Evolutionary conservation across 805 yeast species (phyloP).

Genomic region (Cyberlindnera sargentensis): DNA sequence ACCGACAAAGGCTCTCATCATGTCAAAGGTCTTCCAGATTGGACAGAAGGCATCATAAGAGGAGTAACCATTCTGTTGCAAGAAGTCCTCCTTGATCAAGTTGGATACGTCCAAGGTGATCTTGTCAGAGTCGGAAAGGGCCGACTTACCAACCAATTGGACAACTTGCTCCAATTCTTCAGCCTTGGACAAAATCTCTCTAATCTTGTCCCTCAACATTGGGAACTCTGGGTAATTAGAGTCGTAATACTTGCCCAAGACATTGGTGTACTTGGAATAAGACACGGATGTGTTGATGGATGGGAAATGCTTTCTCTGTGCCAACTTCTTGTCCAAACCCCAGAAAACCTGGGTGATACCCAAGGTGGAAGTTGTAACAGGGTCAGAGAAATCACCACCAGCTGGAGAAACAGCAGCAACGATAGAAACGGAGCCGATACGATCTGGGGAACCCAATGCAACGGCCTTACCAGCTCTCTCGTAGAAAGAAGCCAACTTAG

Average conservation of each 20-base stretch:
- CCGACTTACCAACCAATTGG: constrained; percentile 97
- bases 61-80: constrained; percentile 99
- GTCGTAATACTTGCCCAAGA: constrained; percentile 80
- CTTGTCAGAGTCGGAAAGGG: constrained; percentile 93
- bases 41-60: constrained; percentile 99
- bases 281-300: constrained; percentile 95
- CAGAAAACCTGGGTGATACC: constrained; percentile 99
- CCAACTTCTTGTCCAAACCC: constrained; percentile 98
- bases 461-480: constrained; percentile 98
- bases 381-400: constrained; percentile 99
- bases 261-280: constrained; percentile 91
- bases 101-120: constrained; percentile 90
- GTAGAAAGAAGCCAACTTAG: constrained; percentile 96
- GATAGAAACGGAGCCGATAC: constrained; percentile 97
- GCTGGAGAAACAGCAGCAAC: constrained; percentile 99
- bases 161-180: constrained; percentile 99
- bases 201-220: constrained; percentile 79
- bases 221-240: constrained; percentile 88
- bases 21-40: constrained; percentile 95
- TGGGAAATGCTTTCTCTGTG: constrained; percentile 99
- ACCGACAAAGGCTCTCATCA: constrained; percentile 92
- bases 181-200: constrained; percentile 92
- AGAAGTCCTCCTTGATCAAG: constrained; percentile 93
- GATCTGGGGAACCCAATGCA: constrained; percentile 93
- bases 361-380: constrained; percentile 95